Evolutionary conservation across 2,329 filamentous ascomycete species (phyloP).

Genomic region (Phoma herbarum): DNA sequence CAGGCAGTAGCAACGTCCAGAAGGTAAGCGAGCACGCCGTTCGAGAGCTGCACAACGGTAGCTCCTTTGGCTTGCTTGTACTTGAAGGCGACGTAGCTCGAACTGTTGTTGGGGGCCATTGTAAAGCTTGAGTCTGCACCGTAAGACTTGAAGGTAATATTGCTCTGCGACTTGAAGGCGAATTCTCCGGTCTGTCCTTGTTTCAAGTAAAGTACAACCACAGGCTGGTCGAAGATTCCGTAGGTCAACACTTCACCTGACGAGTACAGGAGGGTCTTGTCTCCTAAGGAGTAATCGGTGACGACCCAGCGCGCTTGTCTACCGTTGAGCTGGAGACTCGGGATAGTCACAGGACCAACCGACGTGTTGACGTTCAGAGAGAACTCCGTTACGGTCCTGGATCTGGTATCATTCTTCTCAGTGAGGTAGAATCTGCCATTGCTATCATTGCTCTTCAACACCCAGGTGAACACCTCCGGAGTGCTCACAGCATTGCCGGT

Average conservation of each 20-base stretch:
- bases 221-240: conserved; percentile 57
- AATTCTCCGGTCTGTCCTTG: conserved; percentile 61
- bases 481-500: conserved; percentile 57
- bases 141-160: conserved; percentile 53
- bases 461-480: conserved; percentile 59
- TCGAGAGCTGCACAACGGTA: conserved; percentile 60
- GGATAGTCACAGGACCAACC: conserved; percentile 53
- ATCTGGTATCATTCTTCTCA: conserved; percentile 58
- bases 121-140: conserved; percentile 51
- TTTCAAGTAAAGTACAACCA: conserved; percentile 61
- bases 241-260: conserved; percentile 62
- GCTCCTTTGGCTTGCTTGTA: conserved; percentile 60
- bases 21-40: conserved; percentile 61
- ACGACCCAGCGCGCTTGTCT: conserved; percentile 65
- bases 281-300: conserved; percentile 62
- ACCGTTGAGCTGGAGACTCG: conserved; percentile 60
- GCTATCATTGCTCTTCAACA: conserved; percentile 61
- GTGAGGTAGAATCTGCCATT: conserved; percentile 61
- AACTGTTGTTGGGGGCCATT: conserved; percentile 31
- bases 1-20: conserved; percentile 64
- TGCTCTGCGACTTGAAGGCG: conserved; percentile 55
- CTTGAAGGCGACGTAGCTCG: conserved; percentile 45
- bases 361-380: conserved; percentile 60
- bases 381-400: conserved; percentile 57
- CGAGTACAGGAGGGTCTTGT: conserved; percentile 60